phyloP scores from a whole-genome alignment of 805 yeast species.

The Phaffomyces opuntiae region DNA sequence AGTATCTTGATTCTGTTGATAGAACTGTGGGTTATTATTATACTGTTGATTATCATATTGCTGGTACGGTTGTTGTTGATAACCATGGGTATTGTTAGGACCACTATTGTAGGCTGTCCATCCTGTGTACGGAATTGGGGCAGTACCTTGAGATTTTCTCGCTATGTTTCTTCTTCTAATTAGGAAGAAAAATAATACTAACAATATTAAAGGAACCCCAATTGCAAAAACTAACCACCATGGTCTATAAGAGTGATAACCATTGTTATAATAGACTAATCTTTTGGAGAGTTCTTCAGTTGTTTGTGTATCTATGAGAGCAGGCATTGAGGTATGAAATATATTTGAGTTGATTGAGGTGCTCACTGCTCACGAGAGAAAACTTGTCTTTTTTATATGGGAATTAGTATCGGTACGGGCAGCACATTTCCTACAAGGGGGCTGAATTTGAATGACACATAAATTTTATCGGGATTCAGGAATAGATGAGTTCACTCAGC shows the following conservation, averaged over 20 bases:
- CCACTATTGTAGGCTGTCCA: constrained; percentile 14
- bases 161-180: constrained; percentile 12
- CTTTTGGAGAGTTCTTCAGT: neutral
- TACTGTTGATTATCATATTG: neutral
- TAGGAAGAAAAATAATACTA: neutral
- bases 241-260: constrained; percentile 1
- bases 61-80: constrained; percentile 4
- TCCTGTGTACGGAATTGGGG: constrained; percentile 17
- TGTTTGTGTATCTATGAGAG: neutral
- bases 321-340: neutral
- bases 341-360: neutral
- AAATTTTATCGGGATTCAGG: neutral
- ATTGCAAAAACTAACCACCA: constrained; percentile 19
- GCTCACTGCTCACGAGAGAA: neutral
- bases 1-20: neutral
- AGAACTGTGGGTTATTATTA: neutral
- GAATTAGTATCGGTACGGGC: neutral
- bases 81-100: constrained; percentile 2
- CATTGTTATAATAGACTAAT: neutral
- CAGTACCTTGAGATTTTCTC: constrained; percentile 14
- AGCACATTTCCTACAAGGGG: neutral
- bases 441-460: neutral
- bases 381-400: neutral
- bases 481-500: too few relatives aligned
- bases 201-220: constrained; percentile 7